Evolutionary conservation across 805 yeast genomes (phyloP).

Genomic region (Yamadazyma scolyti): DNA sequence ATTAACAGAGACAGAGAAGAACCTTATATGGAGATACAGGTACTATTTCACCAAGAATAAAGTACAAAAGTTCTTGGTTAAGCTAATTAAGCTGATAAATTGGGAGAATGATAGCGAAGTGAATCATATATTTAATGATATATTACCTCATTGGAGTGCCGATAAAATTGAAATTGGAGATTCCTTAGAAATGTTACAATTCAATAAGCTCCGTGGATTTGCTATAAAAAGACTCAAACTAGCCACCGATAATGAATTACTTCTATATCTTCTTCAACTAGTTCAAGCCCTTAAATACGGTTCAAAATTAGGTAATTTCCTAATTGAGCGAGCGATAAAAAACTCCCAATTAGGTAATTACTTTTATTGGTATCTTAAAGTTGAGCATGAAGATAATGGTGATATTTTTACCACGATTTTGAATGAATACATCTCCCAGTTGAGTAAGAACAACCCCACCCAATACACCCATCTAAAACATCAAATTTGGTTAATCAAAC

Average conservation of each 20-base stretch:
- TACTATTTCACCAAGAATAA: slow-evolving; percentile 53
- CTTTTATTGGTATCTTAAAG: slow-evolving; percentile 88
- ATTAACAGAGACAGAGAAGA: slow-evolving; percentile 77
- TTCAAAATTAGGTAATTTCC: slow-evolving; percentile 64
- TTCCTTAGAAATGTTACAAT: slow-evolving; percentile 70
- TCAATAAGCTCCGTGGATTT: slow-evolving; percentile 64
- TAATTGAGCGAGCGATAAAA: slow-evolving; percentile 65
- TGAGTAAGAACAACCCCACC: slow-evolving; percentile 27
- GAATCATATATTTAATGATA: slow-evolving; percentile 65
- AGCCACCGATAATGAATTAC: slow-evolving; percentile 78
- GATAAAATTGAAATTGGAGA: slow-evolving; percentile 79
- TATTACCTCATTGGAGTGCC: slow-evolving; percentile 54
- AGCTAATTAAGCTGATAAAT: slow-evolving; percentile 81
- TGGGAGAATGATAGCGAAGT: slow-evolving; percentile 85
- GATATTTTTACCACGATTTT: slow-evolving; percentile 31
- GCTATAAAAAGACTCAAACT: slow-evolving; percentile 81
- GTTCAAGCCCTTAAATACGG: slow-evolving; percentile 92
- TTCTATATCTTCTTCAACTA: slow-evolving; percentile 77
- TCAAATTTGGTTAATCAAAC: slow-evolving; percentile 69
- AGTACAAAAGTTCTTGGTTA: slow-evolving; percentile 49
- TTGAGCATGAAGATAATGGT: slow-evolving; percentile 71
- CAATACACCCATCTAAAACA: slow-evolving; percentile 40
- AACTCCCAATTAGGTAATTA: slow-evolving; percentile 72
- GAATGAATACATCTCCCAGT: slow-evolving; percentile 38
- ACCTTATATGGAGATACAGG: slow-evolving; percentile 85